These are phyloP conservation scores for Coprinellus micaceus DNA, from an alignment of 768 basidiomycete species.

Conservation along the genomic window DNA sequence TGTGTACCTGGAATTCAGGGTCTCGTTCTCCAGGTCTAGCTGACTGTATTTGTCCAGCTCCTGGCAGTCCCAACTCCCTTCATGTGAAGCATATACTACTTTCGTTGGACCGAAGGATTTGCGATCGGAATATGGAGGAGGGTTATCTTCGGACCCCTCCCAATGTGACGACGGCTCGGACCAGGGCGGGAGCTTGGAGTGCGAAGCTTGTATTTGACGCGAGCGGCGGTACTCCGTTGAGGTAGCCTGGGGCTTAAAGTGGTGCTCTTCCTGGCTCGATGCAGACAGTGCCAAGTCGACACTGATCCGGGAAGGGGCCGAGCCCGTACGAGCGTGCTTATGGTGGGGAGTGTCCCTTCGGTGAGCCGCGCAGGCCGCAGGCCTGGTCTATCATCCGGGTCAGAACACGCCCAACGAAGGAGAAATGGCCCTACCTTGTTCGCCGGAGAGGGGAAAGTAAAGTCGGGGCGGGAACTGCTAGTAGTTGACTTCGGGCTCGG, in stretches of 20 bases:
- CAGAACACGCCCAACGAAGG: background rate
- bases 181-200: too few species aligned
- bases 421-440: too few species aligned
- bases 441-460: background rate
- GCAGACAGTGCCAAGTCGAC: too few species aligned
- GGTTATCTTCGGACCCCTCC: background rate
- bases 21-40: background rate
- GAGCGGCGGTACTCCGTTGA: too few species aligned
- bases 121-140: background rate
- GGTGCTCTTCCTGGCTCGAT: too few species aligned
- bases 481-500: background rate
- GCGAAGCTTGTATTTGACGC: background rate
- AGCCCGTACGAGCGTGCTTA: too few species aligned
- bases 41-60: conserved; percentile 3
- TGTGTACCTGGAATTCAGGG: background rate
- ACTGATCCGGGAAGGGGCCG: too few species aligned
- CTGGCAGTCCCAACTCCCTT: background rate
- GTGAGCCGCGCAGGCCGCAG: too few species aligned
- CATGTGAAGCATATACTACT: background rate
- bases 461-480: too few species aligned
- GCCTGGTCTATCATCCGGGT: background rate
- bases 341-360: too few species aligned
- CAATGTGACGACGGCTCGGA: background rate
- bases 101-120: background rate
- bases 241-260: too few species aligned